These are phyloP conservation scores for Thielaviopsis ethacetica DNA, from an alignment of 2,329 filamentous ascomycete species.

Conservation along the genomic window DNA sequence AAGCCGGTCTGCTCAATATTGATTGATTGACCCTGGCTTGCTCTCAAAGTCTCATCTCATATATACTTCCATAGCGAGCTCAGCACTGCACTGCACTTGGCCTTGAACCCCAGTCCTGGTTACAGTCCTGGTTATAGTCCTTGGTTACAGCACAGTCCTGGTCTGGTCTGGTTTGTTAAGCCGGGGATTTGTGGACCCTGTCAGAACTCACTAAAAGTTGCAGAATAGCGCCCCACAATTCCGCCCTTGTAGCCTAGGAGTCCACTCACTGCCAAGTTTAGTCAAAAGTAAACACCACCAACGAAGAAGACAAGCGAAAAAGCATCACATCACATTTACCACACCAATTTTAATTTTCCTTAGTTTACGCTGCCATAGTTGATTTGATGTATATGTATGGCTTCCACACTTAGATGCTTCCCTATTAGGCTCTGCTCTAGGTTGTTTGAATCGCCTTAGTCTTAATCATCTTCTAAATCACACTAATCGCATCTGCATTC, in stretches of 20 bases:
- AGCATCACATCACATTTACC: background rate
- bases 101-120: too few relatives aligned
- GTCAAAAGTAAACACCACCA: background rate
- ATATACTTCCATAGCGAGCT: too few relatives aligned
- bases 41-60: background rate
- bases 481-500: background rate
- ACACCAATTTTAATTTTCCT: background rate
- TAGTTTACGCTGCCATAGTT: background rate
- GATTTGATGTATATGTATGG: background rate
- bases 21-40: background rate
- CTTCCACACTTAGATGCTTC: background rate
- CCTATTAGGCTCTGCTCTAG: background rate
- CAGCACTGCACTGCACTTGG: too few relatives aligned
- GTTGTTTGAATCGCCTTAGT: background rate
- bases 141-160: too few relatives aligned
- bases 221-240: background rate
- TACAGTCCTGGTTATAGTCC: too few relatives aligned
- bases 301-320: background rate
- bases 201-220: background rate
- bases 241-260: background rate
- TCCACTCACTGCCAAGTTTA: background rate
- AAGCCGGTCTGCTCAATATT: background rate
- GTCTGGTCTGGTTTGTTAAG: background rate
- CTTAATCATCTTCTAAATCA: background rate
- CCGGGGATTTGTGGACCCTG: slow-evolving; percentile 9